Evolutionary conservation across 1,284 basidiomycete species (phyloP).

Genomic region (Ustilago hordei): DNA sequence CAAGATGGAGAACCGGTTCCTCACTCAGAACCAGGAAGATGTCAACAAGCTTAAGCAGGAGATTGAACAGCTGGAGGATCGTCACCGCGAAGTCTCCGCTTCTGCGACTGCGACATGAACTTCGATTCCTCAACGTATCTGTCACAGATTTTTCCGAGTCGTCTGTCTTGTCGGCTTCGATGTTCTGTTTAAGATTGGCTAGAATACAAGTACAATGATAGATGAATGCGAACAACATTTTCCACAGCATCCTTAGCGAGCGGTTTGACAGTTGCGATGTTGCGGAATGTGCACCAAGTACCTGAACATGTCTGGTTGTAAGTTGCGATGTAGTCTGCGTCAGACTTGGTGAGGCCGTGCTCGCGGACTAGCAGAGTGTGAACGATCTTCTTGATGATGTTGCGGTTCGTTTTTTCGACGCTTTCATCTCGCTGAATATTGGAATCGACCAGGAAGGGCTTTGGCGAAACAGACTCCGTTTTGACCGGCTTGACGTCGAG

Average conservation of each 20-base stretch:
- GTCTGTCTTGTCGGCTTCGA: not conserved
- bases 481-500: conserved; percentile 37
- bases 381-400: conserved; percentile 46
- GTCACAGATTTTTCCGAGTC: not conserved
- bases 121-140: not conserved
- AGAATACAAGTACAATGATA: conserved; percentile 46
- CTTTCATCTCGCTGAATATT: conserved; percentile 6
- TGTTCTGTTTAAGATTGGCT: conserved; percentile 8
- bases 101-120: conserved; percentile 16
- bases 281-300: conserved; percentile 53
- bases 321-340: conserved; percentile 54
- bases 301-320: conserved; percentile 57
- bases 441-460: conserved; percentile 24
- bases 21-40: conserved; percentile 39
- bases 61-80: conserved; percentile 37
- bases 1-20: conserved; percentile 47
- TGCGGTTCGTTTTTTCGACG: conserved; percentile 43
- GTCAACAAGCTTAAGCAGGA: conserved; percentile 43
- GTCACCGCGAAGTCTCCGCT: conserved; percentile 11
- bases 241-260: conserved; percentile 41
- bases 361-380: conserved; percentile 39
- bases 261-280: conserved; percentile 17
- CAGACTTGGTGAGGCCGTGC: conserved; percentile 30
- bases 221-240: conserved; percentile 40
- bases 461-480: conserved; percentile 32